Evolutionary conservation across 75 land plant species (phyloP).

Genomic region (Selaginella moellendorffii): DNA sequence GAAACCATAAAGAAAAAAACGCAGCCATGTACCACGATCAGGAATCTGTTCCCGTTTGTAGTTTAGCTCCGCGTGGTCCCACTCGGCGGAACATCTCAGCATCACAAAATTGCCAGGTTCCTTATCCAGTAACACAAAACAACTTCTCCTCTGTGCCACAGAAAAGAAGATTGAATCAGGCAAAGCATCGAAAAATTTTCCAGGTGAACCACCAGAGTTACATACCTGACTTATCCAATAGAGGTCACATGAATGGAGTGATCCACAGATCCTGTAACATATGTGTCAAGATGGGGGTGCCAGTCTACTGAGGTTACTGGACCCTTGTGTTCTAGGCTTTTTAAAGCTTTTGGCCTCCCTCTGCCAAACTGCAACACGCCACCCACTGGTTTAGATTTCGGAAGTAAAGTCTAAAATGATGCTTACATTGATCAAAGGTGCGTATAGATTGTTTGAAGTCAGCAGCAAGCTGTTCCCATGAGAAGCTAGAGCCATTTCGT

Average conservation of each 20-base stretch:
- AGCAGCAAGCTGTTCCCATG: conserved; percentile 56
- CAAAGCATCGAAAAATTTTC: too few relatives aligned
- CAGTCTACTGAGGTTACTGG: conserved; percentile 90
- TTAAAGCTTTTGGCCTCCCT: conserved; percentile 34
- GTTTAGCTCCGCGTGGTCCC: background rate
- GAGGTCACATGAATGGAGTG: conserved; percentile 80
- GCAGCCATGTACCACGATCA: background rate
- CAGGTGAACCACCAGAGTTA: too few relatives aligned
- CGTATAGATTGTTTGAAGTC: conserved; percentile 50
- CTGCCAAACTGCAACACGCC: conserved; percentile 7
- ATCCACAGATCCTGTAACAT: conserved; percentile 80
- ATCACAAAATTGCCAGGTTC: too few relatives aligned
- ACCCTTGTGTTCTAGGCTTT: conserved; percentile 55
- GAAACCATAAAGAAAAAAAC: background rate
- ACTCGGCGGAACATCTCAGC: background rate
- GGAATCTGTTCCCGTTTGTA: background rate
- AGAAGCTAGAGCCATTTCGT: conserved; percentile 78
- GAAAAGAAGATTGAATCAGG: too few relatives aligned
- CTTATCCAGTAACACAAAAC: too few relatives aligned
- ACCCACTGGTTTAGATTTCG: background rate
- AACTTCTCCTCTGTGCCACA: too few relatives aligned
- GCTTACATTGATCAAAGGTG: conserved; percentile 77
- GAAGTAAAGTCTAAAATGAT: background rate
- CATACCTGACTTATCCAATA: too few relatives aligned
- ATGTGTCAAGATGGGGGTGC: conserved; percentile 70